Conservation (phyloP, 257 asterid species). For the Nicotiana obtusifolia region DNA sequence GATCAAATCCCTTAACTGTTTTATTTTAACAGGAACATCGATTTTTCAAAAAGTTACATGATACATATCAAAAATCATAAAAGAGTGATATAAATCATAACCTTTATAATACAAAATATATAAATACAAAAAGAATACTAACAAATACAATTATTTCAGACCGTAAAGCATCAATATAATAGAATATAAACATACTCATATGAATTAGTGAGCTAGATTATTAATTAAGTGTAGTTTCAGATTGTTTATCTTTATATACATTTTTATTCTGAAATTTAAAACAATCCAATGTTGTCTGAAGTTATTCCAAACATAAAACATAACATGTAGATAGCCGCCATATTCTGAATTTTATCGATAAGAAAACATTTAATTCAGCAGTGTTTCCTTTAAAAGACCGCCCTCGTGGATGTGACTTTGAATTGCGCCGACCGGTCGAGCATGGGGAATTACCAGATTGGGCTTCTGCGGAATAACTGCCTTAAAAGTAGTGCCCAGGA, state of each 20-base stretch:
- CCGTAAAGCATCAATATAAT: not conserved
- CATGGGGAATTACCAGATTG: slow-evolving; percentile 24
- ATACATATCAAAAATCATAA: too few relatives aligned
- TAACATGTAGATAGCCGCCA: not conserved
- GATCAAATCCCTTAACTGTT: too few relatives aligned
- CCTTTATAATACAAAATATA: too few relatives aligned
- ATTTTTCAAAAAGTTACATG: too few relatives aligned
- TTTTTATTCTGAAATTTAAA: not conserved
- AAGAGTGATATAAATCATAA: too few relatives aligned
- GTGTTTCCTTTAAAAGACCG: slow-evolving; percentile 12
- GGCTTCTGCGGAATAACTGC: slow-evolving; percentile 27
- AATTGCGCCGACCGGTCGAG: slow-evolving; percentile 21
- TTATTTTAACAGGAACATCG: too few relatives aligned
- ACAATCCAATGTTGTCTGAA: not conserved
- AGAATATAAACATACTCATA: not conserved
- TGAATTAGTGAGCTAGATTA: not conserved
- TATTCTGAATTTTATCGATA: not conserved
- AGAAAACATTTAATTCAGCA: not conserved
- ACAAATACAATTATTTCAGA: not conserved
- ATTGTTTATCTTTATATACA: not conserved
- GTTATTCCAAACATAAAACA: not conserved
- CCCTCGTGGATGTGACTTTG: slow-evolving; percentile 28
- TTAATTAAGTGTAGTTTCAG: not conserved
- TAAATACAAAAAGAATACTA: too few relatives aligned
- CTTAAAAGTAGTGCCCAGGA: slow-evolving; percentile 36